Base-by-base conservation (phyloP, 2,329 filamentous ascomycete genomes). In the Neonectria magnoliae region DNA sequence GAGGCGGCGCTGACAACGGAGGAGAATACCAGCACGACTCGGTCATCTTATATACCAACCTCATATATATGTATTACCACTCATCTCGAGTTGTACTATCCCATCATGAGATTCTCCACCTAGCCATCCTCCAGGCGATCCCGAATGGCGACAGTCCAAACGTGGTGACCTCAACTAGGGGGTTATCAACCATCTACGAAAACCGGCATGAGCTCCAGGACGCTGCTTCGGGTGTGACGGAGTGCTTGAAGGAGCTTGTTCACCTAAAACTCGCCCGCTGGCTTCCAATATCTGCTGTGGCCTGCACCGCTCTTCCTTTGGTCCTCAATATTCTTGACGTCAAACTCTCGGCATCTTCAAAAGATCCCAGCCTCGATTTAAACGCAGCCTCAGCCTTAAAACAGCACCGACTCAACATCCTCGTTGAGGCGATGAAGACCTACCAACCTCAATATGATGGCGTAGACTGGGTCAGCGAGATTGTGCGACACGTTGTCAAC, bases 21-120 rank as follows among this genome's bases (percentile, higher is more conserved):
- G 76, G 71, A 29, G 76, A 78, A 59, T 77, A 72, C 48, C 74
- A 77, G 22, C 77, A 82, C 58, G 79, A 83, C 59, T 82, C 81
- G 1, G 76, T 82, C 11, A 79, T 81, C 10, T 60, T 83, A 38
- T 83, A 83, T 70, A 82, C 81, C 4, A 83, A 83, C 45, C 69
- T 85, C 66, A 82, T 84, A 70, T 84, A 82, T 64, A 84, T 85
- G 80, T 84, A 84, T 60, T 85, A 85, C 65, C 79, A 85, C 82
- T 86, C 76, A 68, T 82, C 75, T 1, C 38, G 48, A 9, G 59
- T 84, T 8, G 80, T 80, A 4, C 75, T 86, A 7, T 82, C 80
- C 16, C 83, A 86, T 67, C 81, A 84, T 58, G 80, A 83, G 66
- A 76, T 83, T 10, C 73, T 85, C 4, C 77, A 83, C 18, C 73